A percentile compares a stretch with the other conserved stretches of the same genome.
Evolutionary conservation across 2,329 filamentous ascomycete species (phyloP).

Genomic region (Decorospora gaudefroyi): DNA sequence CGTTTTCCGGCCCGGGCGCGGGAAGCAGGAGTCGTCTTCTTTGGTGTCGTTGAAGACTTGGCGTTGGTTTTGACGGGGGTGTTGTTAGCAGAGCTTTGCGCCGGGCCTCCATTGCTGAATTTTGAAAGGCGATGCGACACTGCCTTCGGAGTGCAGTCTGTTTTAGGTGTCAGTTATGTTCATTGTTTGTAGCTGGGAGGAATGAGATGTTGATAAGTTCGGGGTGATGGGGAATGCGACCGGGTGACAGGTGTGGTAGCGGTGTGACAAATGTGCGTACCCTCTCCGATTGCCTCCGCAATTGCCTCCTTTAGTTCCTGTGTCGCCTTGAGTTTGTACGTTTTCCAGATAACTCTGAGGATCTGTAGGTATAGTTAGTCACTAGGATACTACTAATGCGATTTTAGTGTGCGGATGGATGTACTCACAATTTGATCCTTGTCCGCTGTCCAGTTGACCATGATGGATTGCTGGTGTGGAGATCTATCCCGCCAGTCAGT

Average conservation of each 20-base stretch:
- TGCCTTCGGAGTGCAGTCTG: constrained; percentile 38
- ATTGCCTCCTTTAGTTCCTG: too few relatives aligned
- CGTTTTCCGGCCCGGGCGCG: constrained; percentile 1
- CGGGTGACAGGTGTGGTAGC: too few relatives aligned
- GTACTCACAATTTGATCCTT: constrained; percentile 27
- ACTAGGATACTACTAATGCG: neutral
- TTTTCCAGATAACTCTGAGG: constrained; percentile 26
- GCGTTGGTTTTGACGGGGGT: neutral
- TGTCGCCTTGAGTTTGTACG: constrained; percentile 22
- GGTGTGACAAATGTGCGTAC: too few relatives aligned
- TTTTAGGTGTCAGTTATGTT: neutral
- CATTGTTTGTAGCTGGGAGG: neutral
- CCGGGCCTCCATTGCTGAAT: neutral
- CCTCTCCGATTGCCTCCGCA: too few relatives aligned
- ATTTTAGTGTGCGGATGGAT: neutral
- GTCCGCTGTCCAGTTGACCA: constrained; percentile 29
- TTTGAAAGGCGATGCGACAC: constrained; percentile 29
- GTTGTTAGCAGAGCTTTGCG: neutral
- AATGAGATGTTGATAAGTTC: neutral
- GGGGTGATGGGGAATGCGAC: too few relatives aligned
- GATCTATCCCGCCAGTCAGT: neutral
- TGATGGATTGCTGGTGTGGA: constrained; percentile 11
- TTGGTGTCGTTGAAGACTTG: neutral
- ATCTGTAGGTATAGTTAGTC: constrained; percentile 21
- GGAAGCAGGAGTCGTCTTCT: constrained; percentile 6